phyloP scores from a whole-genome alignment of 805 yeast genomes.

The Kluyveromyces nonfermentans region DNA sequence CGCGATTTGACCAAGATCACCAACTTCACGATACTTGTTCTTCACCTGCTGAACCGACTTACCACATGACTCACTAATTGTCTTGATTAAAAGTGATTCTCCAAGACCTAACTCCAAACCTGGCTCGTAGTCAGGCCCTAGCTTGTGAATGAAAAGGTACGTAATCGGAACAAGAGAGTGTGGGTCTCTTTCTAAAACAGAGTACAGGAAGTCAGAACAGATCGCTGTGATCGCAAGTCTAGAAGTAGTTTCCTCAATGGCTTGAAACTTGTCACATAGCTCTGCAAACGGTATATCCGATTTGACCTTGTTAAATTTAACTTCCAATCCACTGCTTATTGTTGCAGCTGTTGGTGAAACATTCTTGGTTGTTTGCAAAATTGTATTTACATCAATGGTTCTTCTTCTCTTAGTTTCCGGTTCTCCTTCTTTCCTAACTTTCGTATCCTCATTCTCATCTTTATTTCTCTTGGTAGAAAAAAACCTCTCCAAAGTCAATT shows the following conservation, averaged over 20 bases:
- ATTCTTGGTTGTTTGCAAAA: not conserved
- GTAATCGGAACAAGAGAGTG: constrained; percentile 56
- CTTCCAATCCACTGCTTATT: not conserved
- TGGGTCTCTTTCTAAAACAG: constrained; percentile 48
- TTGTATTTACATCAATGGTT: not conserved
- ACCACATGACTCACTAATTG: constrained; percentile 86
- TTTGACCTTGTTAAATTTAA: not conserved
- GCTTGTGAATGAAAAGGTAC: constrained; percentile 75
- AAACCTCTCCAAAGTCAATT: constrained; percentile 26
- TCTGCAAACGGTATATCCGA: constrained; percentile 30
- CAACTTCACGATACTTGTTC: constrained; percentile 64
- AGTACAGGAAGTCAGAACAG: constrained; percentile 63
- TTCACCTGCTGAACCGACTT: constrained; percentile 62
- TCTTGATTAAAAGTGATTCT: constrained; percentile 78
- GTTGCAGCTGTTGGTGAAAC: not conserved
- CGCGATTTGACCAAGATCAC: constrained; percentile 90
- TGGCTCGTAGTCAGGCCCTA: constrained; percentile 89
- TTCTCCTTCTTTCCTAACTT: constrained; percentile 2
- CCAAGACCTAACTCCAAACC: constrained; percentile 92
- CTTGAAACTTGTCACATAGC: constrained; percentile 57
- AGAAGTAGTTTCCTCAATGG: constrained; percentile 71
- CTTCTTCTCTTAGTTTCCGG: constrained; percentile 7
- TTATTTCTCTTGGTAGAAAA: constrained; percentile 17
- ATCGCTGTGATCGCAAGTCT: constrained; percentile 71
- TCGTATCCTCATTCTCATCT: constrained; percentile 3